Conservation (phyloP, 225 moss, liverwort and hornwort genomes). For the Thuidium tamariscinum region DNA sequence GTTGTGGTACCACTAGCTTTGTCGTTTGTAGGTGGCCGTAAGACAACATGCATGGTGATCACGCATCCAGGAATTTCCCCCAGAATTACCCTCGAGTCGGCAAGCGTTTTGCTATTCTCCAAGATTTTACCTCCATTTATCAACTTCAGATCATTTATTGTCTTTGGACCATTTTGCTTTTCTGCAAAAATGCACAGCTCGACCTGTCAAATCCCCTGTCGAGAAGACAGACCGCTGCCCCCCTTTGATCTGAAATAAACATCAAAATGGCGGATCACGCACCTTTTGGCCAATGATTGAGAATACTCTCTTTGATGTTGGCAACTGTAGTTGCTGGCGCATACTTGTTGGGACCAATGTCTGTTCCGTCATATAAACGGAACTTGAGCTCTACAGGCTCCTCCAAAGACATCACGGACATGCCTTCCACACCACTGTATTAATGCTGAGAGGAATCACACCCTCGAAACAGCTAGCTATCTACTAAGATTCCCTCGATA, state of each 20-base stretch:
- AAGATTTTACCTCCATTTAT: slow-evolving; percentile 95
- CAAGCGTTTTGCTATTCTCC: slow-evolving; percentile 96
- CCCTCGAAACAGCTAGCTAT: background rate
- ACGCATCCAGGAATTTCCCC: slow-evolving; percentile 95
- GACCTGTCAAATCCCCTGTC: background rate
- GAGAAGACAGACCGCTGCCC: background rate
- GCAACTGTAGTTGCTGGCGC: slow-evolving; percentile 90
- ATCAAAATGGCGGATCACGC: background rate
- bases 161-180: slow-evolving; percentile 92
- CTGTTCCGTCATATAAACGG: slow-evolving; percentile 93
- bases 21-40: slow-evolving; percentile 76
- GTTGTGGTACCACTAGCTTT: slow-evolving; percentile 67
- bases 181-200: slow-evolving; percentile 41
- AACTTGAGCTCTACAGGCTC: slow-evolving; percentile 98
- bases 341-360: slow-evolving; percentile 93
- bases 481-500: background rate
- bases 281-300: slow-evolving; percentile 97
- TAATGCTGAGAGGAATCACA: background rate
- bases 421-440: slow-evolving; percentile 1
- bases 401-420: slow-evolving; percentile 75
- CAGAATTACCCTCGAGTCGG: slow-evolving; percentile 84
- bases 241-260: background rate
- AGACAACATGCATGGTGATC: slow-evolving; percentile 94
- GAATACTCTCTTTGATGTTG: slow-evolving; percentile 93
- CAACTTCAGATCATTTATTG: slow-evolving; percentile 90